Conservation (phyloP, 371 early-diverging fungal genomes). For the Nematocida sp. region DNA sequence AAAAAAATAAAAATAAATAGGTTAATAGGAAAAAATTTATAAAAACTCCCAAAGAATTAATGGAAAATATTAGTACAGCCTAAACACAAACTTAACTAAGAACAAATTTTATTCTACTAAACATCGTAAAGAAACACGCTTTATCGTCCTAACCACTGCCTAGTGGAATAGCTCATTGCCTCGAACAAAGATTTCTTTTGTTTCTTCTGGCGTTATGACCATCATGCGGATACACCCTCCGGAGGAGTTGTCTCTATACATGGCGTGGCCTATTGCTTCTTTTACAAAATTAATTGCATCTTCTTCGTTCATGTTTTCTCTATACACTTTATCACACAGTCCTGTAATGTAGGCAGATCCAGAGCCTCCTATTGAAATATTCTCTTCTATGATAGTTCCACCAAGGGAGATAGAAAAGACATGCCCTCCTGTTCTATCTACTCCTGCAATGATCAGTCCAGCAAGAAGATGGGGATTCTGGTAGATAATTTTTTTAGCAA, state of each 20-base stretch:
- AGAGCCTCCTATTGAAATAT: slow-evolving; percentile 88
- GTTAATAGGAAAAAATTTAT: slow-evolving; percentile 18
- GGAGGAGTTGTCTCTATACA: slow-evolving; percentile 90
- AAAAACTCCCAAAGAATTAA: background rate
- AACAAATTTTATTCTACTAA: background rate
- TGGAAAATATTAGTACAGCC: background rate
- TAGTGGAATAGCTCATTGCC: slow-evolving; percentile 69
- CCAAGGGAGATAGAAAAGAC: slow-evolving; percentile 82
- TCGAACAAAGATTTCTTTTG: slow-evolving; percentile 79
- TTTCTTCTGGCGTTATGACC: slow-evolving; percentile 80
- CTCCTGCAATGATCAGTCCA: slow-evolving; percentile 97
- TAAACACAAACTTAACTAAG: background rate
- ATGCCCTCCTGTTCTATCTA: slow-evolving; percentile 77
- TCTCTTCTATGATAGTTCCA: slow-evolving; percentile 81
- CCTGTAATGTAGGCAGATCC: slow-evolving; percentile 96
- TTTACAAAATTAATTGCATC: slow-evolving; percentile 86
- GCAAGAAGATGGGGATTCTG: slow-evolving; percentile 75
- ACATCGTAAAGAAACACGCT: background rate
- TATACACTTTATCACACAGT: slow-evolving; percentile 83
- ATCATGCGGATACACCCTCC: slow-evolving; percentile 95
- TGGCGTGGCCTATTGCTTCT: slow-evolving; percentile 81
- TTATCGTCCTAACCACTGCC: background rate
- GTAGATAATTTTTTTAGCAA: slow-evolving; percentile 88
- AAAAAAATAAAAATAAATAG: slow-evolving; percentile 37
- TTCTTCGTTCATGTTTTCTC: slow-evolving; percentile 77